phyloP scores from a whole-genome alignment of 179 eudicot species.

The Pouteria campechiana region DNA sequence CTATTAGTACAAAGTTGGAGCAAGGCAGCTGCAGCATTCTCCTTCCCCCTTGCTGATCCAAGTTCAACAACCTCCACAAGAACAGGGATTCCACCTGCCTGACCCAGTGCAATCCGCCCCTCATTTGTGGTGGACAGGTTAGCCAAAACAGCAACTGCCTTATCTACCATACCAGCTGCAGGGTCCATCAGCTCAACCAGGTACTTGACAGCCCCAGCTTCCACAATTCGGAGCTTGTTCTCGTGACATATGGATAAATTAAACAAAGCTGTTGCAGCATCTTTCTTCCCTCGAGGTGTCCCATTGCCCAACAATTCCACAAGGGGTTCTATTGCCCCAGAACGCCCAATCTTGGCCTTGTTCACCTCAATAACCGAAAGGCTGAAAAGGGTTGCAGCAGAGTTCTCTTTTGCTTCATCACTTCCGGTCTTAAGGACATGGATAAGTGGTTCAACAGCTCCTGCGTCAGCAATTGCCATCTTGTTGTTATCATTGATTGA shows the following conservation, averaged over 20 bases:
- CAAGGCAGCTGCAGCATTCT: constrained; percentile 61
- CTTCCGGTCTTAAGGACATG: constrained; percentile 50
- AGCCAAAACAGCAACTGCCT: constrained; percentile 59
- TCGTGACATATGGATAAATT: constrained; percentile 41
- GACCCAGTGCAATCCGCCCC: constrained; percentile 44
- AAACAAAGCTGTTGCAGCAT: constrained; percentile 51
- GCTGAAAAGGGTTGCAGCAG: constrained; percentile 58
- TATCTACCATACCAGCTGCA: constrained; percentile 54
- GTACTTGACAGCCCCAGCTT: constrained; percentile 47
- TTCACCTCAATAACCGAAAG: constrained; percentile 35
- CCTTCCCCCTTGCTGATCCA: constrained; percentile 60
- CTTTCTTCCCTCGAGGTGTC: constrained; percentile 49
- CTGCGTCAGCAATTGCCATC: constrained; percentile 28
- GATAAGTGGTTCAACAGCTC: constrained; percentile 40
- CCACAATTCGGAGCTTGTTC: constrained; percentile 40
- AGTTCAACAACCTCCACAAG: constrained; percentile 55
- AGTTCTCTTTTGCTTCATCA: constrained; percentile 47
- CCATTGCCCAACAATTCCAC: constrained; percentile 44
- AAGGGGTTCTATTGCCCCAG: constrained; percentile 49
- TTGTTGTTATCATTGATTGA: constrained; percentile 38
- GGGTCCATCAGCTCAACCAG: constrained; percentile 62
- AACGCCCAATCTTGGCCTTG: constrained; percentile 33
- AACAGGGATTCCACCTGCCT: constrained; percentile 42
- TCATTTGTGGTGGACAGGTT: constrained; percentile 45
- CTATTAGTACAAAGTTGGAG: constrained; percentile 47